Evolutionary conservation across 2,329 filamentous ascomycete species (phyloP), one percentile per base, ranked within the genome.

Genomic region (Xylaria digitata): DNA sequence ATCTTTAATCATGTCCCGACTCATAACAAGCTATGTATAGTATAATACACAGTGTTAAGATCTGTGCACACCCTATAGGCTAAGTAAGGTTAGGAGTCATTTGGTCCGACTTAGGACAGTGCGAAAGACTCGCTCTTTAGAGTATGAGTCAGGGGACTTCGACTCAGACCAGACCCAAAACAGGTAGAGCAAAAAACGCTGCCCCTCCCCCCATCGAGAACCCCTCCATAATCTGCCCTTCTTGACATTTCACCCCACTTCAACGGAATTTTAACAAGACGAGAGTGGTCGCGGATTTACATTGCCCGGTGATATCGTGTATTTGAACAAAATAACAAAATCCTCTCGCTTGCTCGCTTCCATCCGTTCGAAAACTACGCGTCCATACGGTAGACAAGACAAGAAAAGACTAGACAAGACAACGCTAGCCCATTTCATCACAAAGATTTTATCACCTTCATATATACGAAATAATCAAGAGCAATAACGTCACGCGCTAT

Each of bases 401-500:
- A 11, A 17, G 17, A 26, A 7, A 26, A 26, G 7, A 55, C 6
- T 40, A 40, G 13, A 6, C 23, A 26, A 15, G 21, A 42, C 37
- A 17, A 54, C 9, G 23, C 32, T 19, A 40, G n/a, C 34, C 50
- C 9, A 54, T 40, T 23, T 34, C 32, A 19, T 19, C 17, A 11
- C 32, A 13, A 23, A 19, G 13, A 54, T 4, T 15, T 5, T 11
- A 55, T 1, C 50, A 23, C 6, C 8, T 17, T 1, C 11, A 3
- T 23, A 50, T 11, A 23, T 48, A 23, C 17, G 21, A 19, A 26
- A 48, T 48, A 48, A 5, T 23, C 45, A 48, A 23, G 45, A 48
- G 8, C 8, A 37, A 26, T 9, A 30, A 54, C 32, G 6, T n/a
- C 21, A 26, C 53, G 37, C 53, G 55, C n/a, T 40, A 70, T 69